Base-by-base conservation (phyloP, 768 basidiomycete species). In the Termitomyces sp. region DNA sequence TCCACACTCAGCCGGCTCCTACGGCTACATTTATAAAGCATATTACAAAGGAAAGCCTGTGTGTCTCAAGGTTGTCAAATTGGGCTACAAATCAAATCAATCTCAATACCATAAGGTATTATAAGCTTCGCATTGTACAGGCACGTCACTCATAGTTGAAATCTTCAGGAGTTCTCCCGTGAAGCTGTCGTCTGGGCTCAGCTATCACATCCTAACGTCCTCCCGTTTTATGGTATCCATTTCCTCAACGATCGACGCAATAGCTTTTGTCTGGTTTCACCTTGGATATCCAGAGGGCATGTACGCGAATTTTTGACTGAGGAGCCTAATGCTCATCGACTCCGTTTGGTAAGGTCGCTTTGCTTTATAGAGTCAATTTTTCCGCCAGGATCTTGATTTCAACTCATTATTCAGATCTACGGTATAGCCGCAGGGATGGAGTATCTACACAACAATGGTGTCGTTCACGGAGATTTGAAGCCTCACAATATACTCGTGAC, bases 401-500 rank as follows among this genome's bases (percentile, higher is more conserved):
- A 51, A 18, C 7, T 20, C 20, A 26, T 16, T 35, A 64, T 32
- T 5, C 36, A 75, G 75, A 51, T 71, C 9, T 66, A 62, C 8
- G 76, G 74, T 53, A 64, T 75, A 20, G 72, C 70, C 8, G 51
- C 61, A 38, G 75, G 76, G 4, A 59, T 76, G 32, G 44, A 64
- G 2, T 74, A 77, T 62, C 66, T 77, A 30, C 75, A 75, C 57
- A 59, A 61, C 5, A 65, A 68, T 55, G 60, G 67, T 2, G 71
- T 82, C 35, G 68, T 79, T 20, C 81, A 79, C 51, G 79, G 79
- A 2, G 79, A 82, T 56, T 67, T 82, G 33, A 78, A 77, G 58
- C 75, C 75, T 23, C 76, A 76, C 6, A 82, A 83, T 58, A 77
- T 83, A 53, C 72, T 82, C 23, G 71, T 83, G 12, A 76, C 75